phyloP scores from a whole-genome alignment of 139 green algal genomes.

The Nannochloris sp. region DNA sequence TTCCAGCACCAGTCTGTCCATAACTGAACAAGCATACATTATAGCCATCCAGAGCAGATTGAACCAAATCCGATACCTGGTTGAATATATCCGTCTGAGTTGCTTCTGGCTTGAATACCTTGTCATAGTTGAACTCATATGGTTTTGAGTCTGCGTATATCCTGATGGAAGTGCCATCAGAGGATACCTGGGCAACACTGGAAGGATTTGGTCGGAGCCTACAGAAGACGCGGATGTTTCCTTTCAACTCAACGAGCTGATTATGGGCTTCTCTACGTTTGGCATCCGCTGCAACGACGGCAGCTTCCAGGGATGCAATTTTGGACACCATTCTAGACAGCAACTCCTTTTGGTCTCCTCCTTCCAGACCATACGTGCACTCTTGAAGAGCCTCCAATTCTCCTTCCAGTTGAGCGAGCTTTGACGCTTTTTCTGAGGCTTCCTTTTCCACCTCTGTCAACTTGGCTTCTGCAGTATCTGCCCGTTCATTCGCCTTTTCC shows the following conservation, averaged over 20 bases:
- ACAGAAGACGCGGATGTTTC: conserved; percentile 89
- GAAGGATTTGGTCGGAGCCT: conserved; percentile 45
- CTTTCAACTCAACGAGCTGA: conserved; percentile 72
- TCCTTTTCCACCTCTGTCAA: conserved; percentile 4
- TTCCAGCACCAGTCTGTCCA: conserved; percentile 92
- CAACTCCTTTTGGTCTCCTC: conserved; percentile 55
- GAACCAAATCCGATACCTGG: conserved; percentile 87
- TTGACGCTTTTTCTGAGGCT: conserved; percentile 18
- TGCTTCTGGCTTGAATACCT: conserved; percentile 58
- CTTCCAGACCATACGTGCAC: conserved; percentile 39
- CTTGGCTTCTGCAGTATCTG: neutral
- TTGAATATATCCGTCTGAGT: conserved; percentile 68
- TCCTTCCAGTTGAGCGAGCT: conserved; percentile 25
- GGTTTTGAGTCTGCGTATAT: conserved; percentile 52
- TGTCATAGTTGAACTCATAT: conserved; percentile 65
- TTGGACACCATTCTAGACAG: conserved; percentile 55
- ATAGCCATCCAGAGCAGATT: conserved; percentile 92
- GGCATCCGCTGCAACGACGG: conserved; percentile 44
- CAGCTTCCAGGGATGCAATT: conserved; percentile 54
- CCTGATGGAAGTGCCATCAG: conserved; percentile 43
- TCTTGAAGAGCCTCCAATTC: conserved; percentile 68
- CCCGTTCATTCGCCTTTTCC: neutral
- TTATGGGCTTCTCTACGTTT: conserved; percentile 70
- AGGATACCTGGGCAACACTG: conserved; percentile 25
- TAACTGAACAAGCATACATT: conserved; percentile 98